These are phyloP conservation scores for Yarrowia galli DNA, from an alignment of 1,139 yeast species.

Conservation along the genomic window DNA sequence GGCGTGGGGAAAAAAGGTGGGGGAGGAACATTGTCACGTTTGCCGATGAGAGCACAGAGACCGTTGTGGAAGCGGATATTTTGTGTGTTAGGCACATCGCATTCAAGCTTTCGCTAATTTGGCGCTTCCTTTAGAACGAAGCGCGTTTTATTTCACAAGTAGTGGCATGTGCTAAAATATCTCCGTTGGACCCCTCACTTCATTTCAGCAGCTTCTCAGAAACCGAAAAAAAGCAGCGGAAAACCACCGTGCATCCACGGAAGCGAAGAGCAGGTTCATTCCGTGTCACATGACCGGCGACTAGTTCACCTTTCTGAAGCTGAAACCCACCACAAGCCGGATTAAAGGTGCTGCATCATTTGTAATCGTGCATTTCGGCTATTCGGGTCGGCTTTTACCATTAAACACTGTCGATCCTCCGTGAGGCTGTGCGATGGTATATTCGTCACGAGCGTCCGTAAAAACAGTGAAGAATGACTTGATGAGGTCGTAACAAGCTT, in stretches of 20 bases:
- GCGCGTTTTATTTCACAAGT: not conserved
- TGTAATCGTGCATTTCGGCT: conserved; percentile 10
- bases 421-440: not conserved
- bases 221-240: not conserved
- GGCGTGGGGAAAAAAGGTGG: conserved; percentile 32
- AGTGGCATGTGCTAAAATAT: not conserved
- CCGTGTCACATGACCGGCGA: not conserved
- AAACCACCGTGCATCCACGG: conserved; percentile 1
- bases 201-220: not conserved
- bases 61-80: too few species aligned
- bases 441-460: too few species aligned
- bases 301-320: not conserved
- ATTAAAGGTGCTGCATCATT: not conserved
- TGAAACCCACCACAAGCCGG: not conserved
- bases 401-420: not conserved
- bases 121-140: not conserved
- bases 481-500: too few species aligned
- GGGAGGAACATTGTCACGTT: not conserved
- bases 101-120: not conserved
- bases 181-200: not conserved
- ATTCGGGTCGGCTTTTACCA: conserved; percentile 7
- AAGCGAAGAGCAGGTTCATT: not conserved
- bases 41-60: not conserved
- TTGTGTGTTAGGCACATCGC: too few species aligned
- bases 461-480: too few species aligned